These are phyloP conservation scores for Botrytis elliptica DNA, from an alignment of 2,329 filamentous ascomycete genomes.

Conservation along the genomic window DNA sequence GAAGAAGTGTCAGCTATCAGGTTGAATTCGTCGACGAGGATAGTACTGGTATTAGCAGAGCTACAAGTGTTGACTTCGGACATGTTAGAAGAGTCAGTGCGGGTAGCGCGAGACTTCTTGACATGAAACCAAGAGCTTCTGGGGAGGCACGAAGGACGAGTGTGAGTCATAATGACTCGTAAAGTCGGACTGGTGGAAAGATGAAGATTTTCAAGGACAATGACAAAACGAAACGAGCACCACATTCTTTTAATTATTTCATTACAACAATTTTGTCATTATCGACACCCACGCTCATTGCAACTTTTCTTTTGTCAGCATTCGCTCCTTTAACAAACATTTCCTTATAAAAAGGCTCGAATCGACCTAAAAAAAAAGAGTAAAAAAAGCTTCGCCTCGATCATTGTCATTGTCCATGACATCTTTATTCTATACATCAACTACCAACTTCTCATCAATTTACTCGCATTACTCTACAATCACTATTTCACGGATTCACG, in stretches of 20 bases:
- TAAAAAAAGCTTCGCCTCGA: constrained; percentile 13
- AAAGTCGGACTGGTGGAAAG: constrained; percentile 5
- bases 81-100: constrained; percentile 73
- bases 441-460: not conserved
- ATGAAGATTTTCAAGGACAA: constrained; percentile 23
- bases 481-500: not conserved
- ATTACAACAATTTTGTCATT: constrained; percentile 26
- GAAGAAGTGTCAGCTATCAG: constrained; percentile 27
- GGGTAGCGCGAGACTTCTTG: constrained; percentile 72
- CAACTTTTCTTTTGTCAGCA: constrained; percentile 33
- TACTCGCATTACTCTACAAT: not conserved
- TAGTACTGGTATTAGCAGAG: constrained; percentile 52
- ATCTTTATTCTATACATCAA: not conserved
- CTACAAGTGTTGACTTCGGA: constrained; percentile 65
- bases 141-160: constrained; percentile 48
- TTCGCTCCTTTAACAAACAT: constrained; percentile 37
- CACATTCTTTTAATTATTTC: constrained; percentile 36
- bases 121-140: constrained; percentile 59
- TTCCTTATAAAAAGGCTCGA: constrained; percentile 33
- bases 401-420: constrained; percentile 16
- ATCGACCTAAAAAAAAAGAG: not conserved
- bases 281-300: constrained; percentile 39
- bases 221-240: constrained; percentile 35
- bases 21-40: constrained; percentile 26
- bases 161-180: constrained; percentile 27